A percentile compares a stretch with the other conserved stretches of the same genome.
These are phyloP conservation scores for Hypoxylon sp. DNA, from an alignment of 2,329 filamentous ascomycete species.

Conservation along the genomic window DNA sequence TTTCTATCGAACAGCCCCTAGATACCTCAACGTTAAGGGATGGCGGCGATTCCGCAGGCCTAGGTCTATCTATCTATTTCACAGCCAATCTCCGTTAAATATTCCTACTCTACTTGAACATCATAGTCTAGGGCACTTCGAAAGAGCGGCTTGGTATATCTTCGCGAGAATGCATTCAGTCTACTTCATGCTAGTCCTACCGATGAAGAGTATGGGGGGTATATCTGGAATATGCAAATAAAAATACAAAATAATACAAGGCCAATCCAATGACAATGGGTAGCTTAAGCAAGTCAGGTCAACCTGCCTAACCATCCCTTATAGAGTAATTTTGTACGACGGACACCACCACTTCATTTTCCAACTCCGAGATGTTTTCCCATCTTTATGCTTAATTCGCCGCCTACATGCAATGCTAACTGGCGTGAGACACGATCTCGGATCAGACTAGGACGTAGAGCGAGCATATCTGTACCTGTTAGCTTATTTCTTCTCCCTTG, in stretches of 20 bases:
- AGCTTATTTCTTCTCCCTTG: conserved; percentile 24
- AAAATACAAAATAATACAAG: conserved; percentile 32
- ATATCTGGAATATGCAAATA: conserved; percentile 32
- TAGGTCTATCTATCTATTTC: background rate
- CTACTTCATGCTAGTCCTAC: conserved; percentile 19
- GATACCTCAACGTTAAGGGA: background rate
- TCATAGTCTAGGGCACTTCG: background rate
- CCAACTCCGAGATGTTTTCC: conserved; percentile 1
- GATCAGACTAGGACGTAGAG: conserved; percentile 70
- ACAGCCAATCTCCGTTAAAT: background rate
- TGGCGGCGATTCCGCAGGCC: background rate
- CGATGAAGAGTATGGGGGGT: conserved; percentile 37
- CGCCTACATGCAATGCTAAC: background rate
- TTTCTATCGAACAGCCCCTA: background rate
- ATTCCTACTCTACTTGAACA: background rate
- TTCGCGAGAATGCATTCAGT: conserved; percentile 24
- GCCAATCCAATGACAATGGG: conserved; percentile 10
- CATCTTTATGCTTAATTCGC: conserved; percentile 3
- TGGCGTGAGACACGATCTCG: background rate
- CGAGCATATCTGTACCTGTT: conserved; percentile 66
- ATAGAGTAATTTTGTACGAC: conserved; percentile 12
- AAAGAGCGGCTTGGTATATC: background rate
- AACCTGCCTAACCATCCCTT: conserved; percentile 11
- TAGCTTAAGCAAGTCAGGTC: conserved; percentile 7
- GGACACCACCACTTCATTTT: conserved; percentile 7